These are phyloP conservation scores for Pleurotus sapidus DNA, from an alignment of 768 basidiomycete species.

Conservation along the genomic window DNA sequence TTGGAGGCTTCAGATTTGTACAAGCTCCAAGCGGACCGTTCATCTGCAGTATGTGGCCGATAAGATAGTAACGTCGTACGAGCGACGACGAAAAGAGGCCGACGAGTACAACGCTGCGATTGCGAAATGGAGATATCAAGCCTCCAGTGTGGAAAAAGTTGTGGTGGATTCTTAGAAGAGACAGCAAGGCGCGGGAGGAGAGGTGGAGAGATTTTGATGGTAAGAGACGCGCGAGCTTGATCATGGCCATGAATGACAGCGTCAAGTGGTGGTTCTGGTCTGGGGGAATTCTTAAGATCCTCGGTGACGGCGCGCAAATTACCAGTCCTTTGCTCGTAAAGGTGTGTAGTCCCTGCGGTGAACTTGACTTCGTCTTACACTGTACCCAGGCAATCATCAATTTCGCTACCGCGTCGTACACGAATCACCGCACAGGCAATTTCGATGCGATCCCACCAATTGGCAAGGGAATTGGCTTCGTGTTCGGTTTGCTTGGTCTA, in stretches of 20 bases:
- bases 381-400: slow-evolving; percentile 61
- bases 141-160: slow-evolving; percentile 50
- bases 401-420: slow-evolving; percentile 65
- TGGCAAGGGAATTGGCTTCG: slow-evolving; percentile 69
- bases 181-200: slow-evolving; percentile 52
- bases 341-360: slow-evolving; percentile 32
- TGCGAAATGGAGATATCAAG: slow-evolving; percentile 62
- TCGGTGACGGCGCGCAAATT: slow-evolving; percentile 72
- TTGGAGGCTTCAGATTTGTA: slow-evolving; percentile 80
- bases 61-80: slow-evolving; percentile 63
- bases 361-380: neutral
- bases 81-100: slow-evolving; percentile 51
- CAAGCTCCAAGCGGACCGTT: slow-evolving; percentile 64
- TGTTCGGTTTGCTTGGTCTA: slow-evolving; percentile 65
- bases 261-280: slow-evolving; percentile 80
- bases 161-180: slow-evolving; percentile 61
- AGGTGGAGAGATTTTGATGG: slow-evolving; percentile 66
- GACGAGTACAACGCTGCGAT: slow-evolving; percentile 66
- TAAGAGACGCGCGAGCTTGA: slow-evolving; percentile 57
- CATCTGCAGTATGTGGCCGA: slow-evolving; percentile 60
- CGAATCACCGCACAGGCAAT: slow-evolving; percentile 30
- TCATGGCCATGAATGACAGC: slow-evolving; percentile 72
- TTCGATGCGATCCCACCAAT: slow-evolving; percentile 31
- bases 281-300: slow-evolving; percentile 52
- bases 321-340: slow-evolving; percentile 79